Percentiles rank a stretch among this genome's conserved stretches.
Conservation (phyloP, 2,329 filamentous ascomycete species). For the Apiospora saccharicola region DNA sequence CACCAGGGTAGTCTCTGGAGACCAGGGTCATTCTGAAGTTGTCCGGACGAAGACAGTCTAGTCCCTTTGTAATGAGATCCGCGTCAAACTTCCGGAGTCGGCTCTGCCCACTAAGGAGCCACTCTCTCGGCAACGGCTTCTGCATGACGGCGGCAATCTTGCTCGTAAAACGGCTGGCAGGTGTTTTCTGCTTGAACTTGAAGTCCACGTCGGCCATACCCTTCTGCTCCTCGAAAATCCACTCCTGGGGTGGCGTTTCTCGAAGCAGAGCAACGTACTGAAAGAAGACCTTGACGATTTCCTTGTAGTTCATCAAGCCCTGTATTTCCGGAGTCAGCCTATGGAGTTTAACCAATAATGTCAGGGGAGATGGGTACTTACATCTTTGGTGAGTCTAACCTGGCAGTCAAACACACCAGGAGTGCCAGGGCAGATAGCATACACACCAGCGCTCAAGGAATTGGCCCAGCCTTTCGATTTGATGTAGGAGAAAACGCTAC, state of each 20-base stretch:
- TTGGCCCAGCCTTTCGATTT: constrained; percentile 89
- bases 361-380: constrained; percentile 48
- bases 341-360: constrained; percentile 35
- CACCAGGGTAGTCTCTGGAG: constrained; percentile 82
- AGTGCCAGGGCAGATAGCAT: constrained; percentile 77
- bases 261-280: constrained; percentile 89
- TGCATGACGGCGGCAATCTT: constrained; percentile 11
- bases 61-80: constrained; percentile 74
- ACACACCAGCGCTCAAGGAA: constrained; percentile 78
- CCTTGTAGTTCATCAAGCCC: constrained; percentile 79
- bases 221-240: constrained; percentile 94
- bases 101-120: constrained; percentile 82
- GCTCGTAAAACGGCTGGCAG: constrained; percentile 75
- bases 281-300: constrained; percentile 85
- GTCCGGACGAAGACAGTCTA: constrained; percentile 80
- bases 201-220: constrained; percentile 84
- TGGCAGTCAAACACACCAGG: constrained; percentile 82
- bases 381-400: constrained; percentile 84
- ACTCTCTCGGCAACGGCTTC: constrained; percentile 73
- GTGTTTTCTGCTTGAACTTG: constrained; percentile 91
- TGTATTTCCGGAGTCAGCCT: constrained; percentile 35
- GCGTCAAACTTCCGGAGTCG: constrained; percentile 83
- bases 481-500: constrained; percentile 88
- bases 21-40: constrained; percentile 88
- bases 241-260: constrained; percentile 82